A percentile compares a stretch with the other conserved stretches of the same genome.
phyloP scores from a whole-genome alignment of 805 yeast genomes.

The Saccharomycopsis sp. region DNA sequence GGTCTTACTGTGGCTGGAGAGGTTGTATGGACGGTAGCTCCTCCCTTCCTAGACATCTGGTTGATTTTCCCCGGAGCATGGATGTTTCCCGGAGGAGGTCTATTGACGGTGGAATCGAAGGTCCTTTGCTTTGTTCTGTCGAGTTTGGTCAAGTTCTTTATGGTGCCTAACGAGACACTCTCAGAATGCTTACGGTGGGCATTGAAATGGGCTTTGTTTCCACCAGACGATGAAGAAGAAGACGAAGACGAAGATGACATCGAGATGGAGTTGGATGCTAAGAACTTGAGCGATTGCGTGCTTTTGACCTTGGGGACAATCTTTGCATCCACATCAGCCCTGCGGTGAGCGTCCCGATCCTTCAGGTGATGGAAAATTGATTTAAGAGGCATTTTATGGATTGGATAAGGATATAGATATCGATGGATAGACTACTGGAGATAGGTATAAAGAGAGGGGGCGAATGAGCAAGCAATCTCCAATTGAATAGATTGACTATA shows the following conservation, averaged over 20 bases:
- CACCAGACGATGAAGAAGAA: neutral
- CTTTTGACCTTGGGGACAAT: neutral
- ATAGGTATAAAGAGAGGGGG: too few relatives aligned
- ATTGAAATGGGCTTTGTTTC: neutral
- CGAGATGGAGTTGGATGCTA: neutral
- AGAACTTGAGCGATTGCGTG: neutral
- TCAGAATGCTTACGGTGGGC: slow-evolving; percentile 9
- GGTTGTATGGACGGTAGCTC: neutral
- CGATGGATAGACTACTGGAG: too few relatives aligned
- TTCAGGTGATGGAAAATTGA: slow-evolving; percentile 5
- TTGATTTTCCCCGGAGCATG: slow-evolving; percentile 18
- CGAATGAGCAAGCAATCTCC: too few relatives aligned
- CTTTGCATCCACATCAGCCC: neutral
- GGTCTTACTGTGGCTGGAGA: slow-evolving; percentile 1
- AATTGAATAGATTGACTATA: too few relatives aligned
- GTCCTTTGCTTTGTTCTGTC: neutral
- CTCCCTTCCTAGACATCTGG: slow-evolving; percentile 1
- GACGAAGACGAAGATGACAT: neutral
- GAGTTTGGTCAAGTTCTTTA: neutral
- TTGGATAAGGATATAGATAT: too few relatives aligned
- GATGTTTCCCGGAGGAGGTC: neutral
- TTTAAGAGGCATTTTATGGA: slow-evolving; percentile 5
- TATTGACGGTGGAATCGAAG: neutral
- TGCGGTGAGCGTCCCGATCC: neutral
- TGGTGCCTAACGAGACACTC: slow-evolving; percentile 3